Base-by-base conservation (phyloP, 306 rosid species). In the Canavalia gladiata region DNA sequence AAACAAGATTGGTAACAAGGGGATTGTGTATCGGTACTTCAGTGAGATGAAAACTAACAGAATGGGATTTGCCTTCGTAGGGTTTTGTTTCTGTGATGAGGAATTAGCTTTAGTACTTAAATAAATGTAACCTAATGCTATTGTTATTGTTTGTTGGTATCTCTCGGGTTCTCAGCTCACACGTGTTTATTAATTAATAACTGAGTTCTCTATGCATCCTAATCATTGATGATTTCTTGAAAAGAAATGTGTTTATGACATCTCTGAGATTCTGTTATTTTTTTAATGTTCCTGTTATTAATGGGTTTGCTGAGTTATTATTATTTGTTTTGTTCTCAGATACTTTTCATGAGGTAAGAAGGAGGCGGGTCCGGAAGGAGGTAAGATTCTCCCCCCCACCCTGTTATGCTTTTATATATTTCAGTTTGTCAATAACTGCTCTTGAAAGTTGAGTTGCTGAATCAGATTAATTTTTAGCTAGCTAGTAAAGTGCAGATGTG, bases 301-400 rank as follows among this genome's bases (percentile, higher is more conserved):
- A 67, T 76, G 75, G 11, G 3, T 57, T 79, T 75, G 29, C 49
- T 73, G 72, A 72, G 51, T 37, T 37, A 37, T 37, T 37, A 37
- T 37, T 37, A 37, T 37, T 7, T 74, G n/a, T 66, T 82, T 82
- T 55, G 71, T 70, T 88, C 54, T 35, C 93, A 93, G 98, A 93
- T 86, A 93, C 98, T 56, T 93, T 93, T 86, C 98, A 93, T 56
- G 94, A 89, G 86, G 97, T 93, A 4, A 87, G 85, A 78, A 86
- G 87, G 75, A 93, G 87, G 52, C 94, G 92, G 0, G 92, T 91
- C 52, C 80, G 93, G 77, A 93, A 93, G 85, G 97, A 91, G 88
- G 98, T 91, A 83, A 81, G 71, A n/a, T 65, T 43, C 73, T 11
- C 25, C 25, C 25, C 25, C 25, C 25, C 25, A 18, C 25, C 25